Conservation (phyloP, 768 basidiomycete genomes). For the Pholiota conissans region DNA sequence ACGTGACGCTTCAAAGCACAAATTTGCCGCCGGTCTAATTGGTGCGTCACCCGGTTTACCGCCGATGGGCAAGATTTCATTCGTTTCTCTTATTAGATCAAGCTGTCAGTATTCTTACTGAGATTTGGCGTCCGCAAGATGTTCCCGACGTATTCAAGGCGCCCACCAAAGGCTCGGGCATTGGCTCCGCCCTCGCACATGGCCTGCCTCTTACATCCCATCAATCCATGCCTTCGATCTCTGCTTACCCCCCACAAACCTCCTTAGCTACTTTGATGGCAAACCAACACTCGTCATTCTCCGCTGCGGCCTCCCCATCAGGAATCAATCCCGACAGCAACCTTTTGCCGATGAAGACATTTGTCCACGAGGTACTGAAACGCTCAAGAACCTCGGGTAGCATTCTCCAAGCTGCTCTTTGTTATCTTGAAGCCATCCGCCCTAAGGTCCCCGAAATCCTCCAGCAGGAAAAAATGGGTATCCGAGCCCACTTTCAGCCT, state of each 20-base stretch:
- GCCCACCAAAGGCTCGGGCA: constrained; percentile 13
- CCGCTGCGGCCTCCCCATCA: constrained; percentile 5
- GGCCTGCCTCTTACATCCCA: constrained; percentile 4
- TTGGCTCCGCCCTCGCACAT: constrained; percentile 3
- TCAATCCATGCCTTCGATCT: constrained; percentile 11
- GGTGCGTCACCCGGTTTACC: constrained; percentile 46
- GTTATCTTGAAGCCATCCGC: constrained; percentile 86
- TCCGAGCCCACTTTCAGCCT: constrained; percentile 40
- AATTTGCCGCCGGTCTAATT: constrained; percentile 67
- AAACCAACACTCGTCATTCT: not conserved
- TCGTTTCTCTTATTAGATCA: constrained; percentile 51
- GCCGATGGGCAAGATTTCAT: not conserved
- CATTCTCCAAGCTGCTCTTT: constrained; percentile 84
- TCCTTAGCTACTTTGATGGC: constrained; percentile 1
- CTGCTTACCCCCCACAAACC: not conserved
- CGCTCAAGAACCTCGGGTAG: constrained; percentile 83
- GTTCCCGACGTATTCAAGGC: constrained; percentile 54
- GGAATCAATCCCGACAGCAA: constrained; percentile 26
- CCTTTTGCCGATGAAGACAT: constrained; percentile 64
- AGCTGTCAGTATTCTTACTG: constrained; percentile 73
- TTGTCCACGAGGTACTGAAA: constrained; percentile 87
- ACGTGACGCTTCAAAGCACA: constrained; percentile 51
- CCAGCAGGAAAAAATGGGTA: constrained; percentile 45
- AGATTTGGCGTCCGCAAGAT: constrained; percentile 80
- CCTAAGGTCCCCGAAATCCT: constrained; percentile 65